Evolutionary conservation across 2,329 filamentous ascomycete genomes (phyloP).

Genomic region (Penicillium sclerotigenum): DNA sequence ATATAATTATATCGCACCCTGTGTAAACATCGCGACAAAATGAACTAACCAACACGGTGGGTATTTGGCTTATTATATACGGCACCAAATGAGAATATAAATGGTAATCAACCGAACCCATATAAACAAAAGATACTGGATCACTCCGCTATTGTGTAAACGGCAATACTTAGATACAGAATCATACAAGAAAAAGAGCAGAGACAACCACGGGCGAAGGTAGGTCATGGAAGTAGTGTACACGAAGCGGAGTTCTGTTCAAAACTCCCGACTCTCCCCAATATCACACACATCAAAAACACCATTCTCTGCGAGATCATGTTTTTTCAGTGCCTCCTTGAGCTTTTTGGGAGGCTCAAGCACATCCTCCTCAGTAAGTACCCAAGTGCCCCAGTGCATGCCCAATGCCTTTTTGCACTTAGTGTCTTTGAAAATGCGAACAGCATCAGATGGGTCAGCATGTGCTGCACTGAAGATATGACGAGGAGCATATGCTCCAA

Average conservation of each 20-base stretch:
- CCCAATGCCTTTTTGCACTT: conserved; percentile 73
- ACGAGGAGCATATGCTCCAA: conserved; percentile 72
- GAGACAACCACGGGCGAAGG: background rate
- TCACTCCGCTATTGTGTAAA: background rate
- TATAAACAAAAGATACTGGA: background rate
- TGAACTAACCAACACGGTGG: too few relatives aligned
- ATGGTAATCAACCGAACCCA: too few relatives aligned
- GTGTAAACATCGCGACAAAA: too few relatives aligned
- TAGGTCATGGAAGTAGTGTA: background rate
- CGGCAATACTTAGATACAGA: background rate
- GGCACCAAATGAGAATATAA: background rate
- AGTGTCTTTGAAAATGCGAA: conserved; percentile 86
- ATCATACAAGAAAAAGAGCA: background rate
- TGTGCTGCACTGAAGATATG: conserved; percentile 77
- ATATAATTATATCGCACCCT: too few relatives aligned
- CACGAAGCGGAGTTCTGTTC: conserved; percentile 15
- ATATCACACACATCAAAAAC: conserved; percentile 81
- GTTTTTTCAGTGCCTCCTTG: conserved; percentile 66
- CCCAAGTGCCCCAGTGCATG: conserved; percentile 92
- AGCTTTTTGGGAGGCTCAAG: conserved; percentile 74
- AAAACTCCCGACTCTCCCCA: conserved; percentile 77
- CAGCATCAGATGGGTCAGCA: conserved; percentile 78
- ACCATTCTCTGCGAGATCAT: conserved; percentile 66
- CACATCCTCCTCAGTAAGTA: conserved; percentile 78
- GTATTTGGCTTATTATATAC: too few relatives aligned